phyloP scores from a whole-genome alignment of 2,329 filamentous ascomycete species.

The Daldinia eschscholtzii region DNA sequence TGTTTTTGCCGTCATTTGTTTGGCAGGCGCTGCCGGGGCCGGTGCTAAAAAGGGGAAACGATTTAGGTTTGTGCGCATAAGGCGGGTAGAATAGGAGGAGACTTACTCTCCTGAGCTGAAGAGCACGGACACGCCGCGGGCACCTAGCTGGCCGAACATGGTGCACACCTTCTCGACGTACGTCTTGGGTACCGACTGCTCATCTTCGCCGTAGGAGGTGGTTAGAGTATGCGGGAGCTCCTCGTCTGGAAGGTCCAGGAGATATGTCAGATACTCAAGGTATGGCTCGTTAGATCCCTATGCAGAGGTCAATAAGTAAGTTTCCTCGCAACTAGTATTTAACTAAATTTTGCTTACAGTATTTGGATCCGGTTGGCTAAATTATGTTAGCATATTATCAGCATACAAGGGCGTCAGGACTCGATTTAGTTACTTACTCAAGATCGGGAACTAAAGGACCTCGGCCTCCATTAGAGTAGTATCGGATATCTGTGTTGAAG shows the following conservation, averaged over 20 bases:
- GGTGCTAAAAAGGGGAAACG: slow-evolving; percentile 35
- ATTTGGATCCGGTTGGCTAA: slow-evolving; percentile 43
- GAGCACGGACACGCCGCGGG: slow-evolving; percentile 48
- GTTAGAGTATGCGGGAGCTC: slow-evolving; percentile 49
- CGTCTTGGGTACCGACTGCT: slow-evolving; percentile 46
- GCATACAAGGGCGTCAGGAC: background rate
- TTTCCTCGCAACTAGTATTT: background rate
- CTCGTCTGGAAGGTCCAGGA: slow-evolving; percentile 43
- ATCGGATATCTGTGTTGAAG: slow-evolving; percentile 63
- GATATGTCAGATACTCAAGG: slow-evolving; percentile 49
- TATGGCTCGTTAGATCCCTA: slow-evolving; percentile 46
- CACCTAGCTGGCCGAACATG: slow-evolving; percentile 48
- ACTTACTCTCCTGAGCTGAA: slow-evolving; percentile 51
- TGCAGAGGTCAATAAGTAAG: background rate
- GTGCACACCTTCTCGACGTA: slow-evolving; percentile 49
- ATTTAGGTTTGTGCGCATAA: slow-evolving; percentile 2
- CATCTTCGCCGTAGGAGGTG: slow-evolving; percentile 47
- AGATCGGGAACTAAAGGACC: slow-evolving; percentile 64
- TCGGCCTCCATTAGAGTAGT: slow-evolving; percentile 67
- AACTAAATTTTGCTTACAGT: slow-evolving; percentile 25
- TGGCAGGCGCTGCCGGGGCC: slow-evolving; percentile 57
- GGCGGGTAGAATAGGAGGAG: background rate
- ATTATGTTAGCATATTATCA: slow-evolving; percentile 19
- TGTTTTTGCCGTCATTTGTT: slow-evolving; percentile 67
- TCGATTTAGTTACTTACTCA: slow-evolving; percentile 49